A percentile compares a stretch with the other conserved stretches of the same genome.
Conservation (phyloP, 306 rosid species). For the Chamaecrista fasciculata region DNA sequence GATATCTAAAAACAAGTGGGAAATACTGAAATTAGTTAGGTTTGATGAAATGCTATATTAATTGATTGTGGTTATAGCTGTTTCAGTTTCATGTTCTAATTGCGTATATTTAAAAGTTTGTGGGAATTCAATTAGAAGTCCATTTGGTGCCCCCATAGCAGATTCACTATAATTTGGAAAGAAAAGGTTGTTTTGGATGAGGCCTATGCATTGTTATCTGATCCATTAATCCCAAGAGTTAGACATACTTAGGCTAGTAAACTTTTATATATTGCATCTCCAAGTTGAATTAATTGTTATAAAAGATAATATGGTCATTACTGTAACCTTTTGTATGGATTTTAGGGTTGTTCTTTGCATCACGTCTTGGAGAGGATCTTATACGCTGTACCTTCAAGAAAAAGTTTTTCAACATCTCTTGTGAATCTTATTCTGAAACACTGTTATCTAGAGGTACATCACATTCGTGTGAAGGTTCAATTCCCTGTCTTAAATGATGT, state of each 20-base stretch:
- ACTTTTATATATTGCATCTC: neutral
- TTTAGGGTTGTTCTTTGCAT: constrained; percentile 85
- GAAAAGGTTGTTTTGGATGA: neutral
- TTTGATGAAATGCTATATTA: neutral
- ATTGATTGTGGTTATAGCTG: neutral
- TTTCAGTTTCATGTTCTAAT: constrained; percentile 10
- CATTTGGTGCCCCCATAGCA: neutral
- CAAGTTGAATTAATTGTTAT: constrained; percentile 19
- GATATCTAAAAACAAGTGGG: constrained; percentile 14
- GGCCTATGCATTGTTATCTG: neutral
- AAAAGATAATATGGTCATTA: constrained; percentile 20
- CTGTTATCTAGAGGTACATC: constrained; percentile 54
- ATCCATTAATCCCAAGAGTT: neutral
- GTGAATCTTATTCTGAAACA: constrained; percentile 59
- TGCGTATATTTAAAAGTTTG: neutral
- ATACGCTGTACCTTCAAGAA: constrained; percentile 40
- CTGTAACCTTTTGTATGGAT: constrained; percentile 31
- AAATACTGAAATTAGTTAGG: neutral
- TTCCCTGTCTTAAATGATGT: constrained; percentile 52
- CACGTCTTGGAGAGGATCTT: constrained; percentile 58
- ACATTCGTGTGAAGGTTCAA: constrained; percentile 44
- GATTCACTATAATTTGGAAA: neutral
- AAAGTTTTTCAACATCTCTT: constrained; percentile 44
- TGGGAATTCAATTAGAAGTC: constrained; percentile 1
- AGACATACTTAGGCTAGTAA: neutral